Evolutionary conservation across 257 asterid genomes (phyloP), one percentile per base, ranked within the genome.

Genomic region (Capsicum baccatum): DNA sequence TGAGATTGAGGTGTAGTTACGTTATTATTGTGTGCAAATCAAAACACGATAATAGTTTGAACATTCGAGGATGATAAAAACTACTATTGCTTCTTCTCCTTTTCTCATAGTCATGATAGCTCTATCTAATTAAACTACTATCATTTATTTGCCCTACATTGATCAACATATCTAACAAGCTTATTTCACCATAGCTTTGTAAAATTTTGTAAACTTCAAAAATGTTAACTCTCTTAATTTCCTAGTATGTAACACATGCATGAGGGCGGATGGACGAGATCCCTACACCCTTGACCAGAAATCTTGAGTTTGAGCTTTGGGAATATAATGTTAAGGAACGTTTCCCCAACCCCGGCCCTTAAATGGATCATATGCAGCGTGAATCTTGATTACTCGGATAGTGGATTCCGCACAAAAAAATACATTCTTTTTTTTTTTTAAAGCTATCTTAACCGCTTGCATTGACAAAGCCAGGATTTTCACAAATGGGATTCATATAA

Each of bases 21-120:
- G 26, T 21, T 44, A 44, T 44, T 44, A 6, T 5, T 59, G 1
- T 14, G 2, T 0, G 44, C 17, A 74, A 6, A 17, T 21, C 69
- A 63, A 9, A 19, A 21, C 6, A 10, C 35, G n/a, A 64, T 17
- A 26, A 26, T 12, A 12, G 6, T 33, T 66, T 2, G 42, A 48
- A 50, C n/a, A 54, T 26, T 14, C 74, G 4, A 63, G 73, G 47
- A 10, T 60, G 64, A 16, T 4, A 39, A 37, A 85, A 16, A 47
- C 74, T 54, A 88, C 92, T 50, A 83, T 47, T 83, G 97, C 97
- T 87, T 88, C 91, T 87, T 92, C 97, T 83, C 93, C 94, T 85
- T 83, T 92, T 84, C 62, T 90, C 97, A 92, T 92, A 2, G 92
- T 91, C 91, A 89, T 88, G n/a, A 92, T 63, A 48, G 97, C 94